phyloP scores from a whole-genome alignment of 495 filamentous ascomycete species.

The Hypoxylon rickii region DNA sequence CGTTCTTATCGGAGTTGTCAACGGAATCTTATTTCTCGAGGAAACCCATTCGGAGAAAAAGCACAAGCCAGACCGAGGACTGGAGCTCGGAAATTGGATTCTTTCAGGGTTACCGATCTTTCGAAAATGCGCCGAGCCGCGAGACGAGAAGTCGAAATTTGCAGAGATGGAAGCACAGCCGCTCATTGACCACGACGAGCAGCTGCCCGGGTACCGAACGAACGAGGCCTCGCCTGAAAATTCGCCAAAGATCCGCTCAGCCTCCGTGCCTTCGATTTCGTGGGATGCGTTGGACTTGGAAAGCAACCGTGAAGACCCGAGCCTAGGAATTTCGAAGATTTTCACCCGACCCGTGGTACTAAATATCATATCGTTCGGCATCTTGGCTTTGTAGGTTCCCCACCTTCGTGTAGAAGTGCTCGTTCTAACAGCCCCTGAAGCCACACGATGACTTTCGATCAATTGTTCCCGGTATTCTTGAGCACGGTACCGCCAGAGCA shows the following conservation, averaged over 20 bases:
- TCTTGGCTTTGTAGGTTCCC: slow-evolving; percentile 87
- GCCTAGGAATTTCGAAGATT: slow-evolving; percentile 40
- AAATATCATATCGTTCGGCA: slow-evolving; percentile 86
- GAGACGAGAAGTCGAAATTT: slow-evolving; percentile 32
- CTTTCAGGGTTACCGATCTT: slow-evolving; percentile 52
- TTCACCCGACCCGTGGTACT: slow-evolving; percentile 83
- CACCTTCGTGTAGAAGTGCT: not conserved
- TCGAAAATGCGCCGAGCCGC: slow-evolving; percentile 35
- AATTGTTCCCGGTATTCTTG: slow-evolving; percentile 88
- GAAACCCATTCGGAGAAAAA: slow-evolving; percentile 92
- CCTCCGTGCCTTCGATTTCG: slow-evolving; percentile 35
- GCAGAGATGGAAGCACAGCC: slow-evolving; percentile 56
- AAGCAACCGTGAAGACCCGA: slow-evolving; percentile 12
- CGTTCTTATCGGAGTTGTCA: slow-evolving; percentile 74
- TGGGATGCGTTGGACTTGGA: slow-evolving; percentile 38
- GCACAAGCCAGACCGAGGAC: slow-evolving; percentile 71
- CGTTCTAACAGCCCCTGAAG: slow-evolving; percentile 36
- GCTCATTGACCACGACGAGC: slow-evolving; percentile 56
- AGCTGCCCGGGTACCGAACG: slow-evolving; percentile 67
- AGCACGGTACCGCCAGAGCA: slow-evolving; percentile 66
- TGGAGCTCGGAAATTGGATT: slow-evolving; percentile 78
- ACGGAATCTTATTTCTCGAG: slow-evolving; percentile 89
- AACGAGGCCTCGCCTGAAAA: slow-evolving; percentile 63
- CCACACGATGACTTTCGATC: slow-evolving; percentile 90
- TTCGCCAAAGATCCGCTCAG: slow-evolving; percentile 44